phyloP scores from a whole-genome alignment of 73 alveolate genomes.

The Blepharisma japonicum region DNA sequence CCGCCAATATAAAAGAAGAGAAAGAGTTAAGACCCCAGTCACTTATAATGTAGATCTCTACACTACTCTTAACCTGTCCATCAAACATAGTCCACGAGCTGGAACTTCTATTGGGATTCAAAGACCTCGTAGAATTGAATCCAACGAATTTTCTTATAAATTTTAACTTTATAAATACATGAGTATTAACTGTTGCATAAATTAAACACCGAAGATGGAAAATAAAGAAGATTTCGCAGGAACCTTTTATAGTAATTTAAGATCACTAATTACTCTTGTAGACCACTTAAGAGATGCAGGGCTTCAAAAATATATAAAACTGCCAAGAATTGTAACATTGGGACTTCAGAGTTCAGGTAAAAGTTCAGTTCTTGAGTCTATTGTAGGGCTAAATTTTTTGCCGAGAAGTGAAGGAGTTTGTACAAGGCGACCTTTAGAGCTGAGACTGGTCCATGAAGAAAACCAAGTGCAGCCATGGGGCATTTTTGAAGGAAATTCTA shows the following conservation, averaged over 20 bases:
- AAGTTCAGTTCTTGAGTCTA: constrained; percentile 93
- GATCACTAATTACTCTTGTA: constrained; percentile 40
- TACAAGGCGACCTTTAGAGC: constrained; percentile 90
- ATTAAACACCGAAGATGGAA: too few relatives aligned
- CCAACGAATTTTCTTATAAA: too few relatives aligned
- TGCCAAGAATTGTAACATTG: constrained; percentile 64
- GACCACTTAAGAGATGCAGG: constrained; percentile 64
- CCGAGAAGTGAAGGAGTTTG: constrained; percentile 94
- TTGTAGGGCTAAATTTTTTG: constrained; percentile 97
- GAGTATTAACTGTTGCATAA: too few relatives aligned
- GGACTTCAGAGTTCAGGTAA: constrained; percentile 58
- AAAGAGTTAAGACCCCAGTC: too few relatives aligned
- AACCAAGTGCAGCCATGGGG: constrained; percentile 87
- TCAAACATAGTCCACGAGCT: too few relatives aligned
- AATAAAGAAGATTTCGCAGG: too few relatives aligned
- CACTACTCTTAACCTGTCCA: too few relatives aligned
- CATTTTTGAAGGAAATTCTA: constrained; percentile 73
- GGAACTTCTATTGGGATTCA: too few relatives aligned
- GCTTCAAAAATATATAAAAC: constrained; percentile 54
- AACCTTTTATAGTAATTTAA: constrained; percentile 25
- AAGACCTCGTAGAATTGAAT: too few relatives aligned
- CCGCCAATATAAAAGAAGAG: too few relatives aligned
- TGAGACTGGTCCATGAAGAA: constrained; percentile 74
- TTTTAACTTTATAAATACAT: too few relatives aligned
- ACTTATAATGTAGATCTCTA: too few relatives aligned